Evolutionary conservation across 441 rosid species (phyloP), one percentile per base, ranked within the genome.

Genomic region (Gossypium schwendimanii): DNA sequence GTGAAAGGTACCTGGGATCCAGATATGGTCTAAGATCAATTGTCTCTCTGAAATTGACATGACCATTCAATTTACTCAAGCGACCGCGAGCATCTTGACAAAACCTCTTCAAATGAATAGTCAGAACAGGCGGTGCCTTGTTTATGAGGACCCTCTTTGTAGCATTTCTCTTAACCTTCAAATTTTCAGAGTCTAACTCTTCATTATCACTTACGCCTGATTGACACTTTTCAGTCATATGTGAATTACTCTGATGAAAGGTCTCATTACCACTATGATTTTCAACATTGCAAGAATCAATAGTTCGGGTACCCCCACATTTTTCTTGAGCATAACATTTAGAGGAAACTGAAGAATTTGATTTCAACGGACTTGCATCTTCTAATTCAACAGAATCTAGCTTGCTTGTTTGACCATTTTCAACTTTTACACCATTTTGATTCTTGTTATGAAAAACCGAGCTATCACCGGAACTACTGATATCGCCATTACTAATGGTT

Each of bases 1-100:
- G 57, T 60, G 63, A 60, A 36, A 24, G 54, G 75, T 86, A 95
- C 99, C 98, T 90, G 70, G 86, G 77, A 83, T 92, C 89, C 91
- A 91, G 76, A 55, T 81, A 95, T 4, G 91, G 93, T 74, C 83
- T 75, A 63, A 95, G 91, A 85, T 95, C 90, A 14, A 95, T 81
- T 28, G 65, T 45, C 63, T 89, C 98, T 73, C 87, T 71, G 74
- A 95, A 95, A 79, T 80, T 81, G 75, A 95, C 92, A 82, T 88
- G 94, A 52, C 99, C 99, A 53, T 84, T 91, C 83, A 95, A 82
- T 86, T 95, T 95, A 84, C 85, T 92, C 71, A 89, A 78, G 69
- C 96, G 91, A 74, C 99, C 99, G 12, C 92, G 97, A 52, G 82
- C 77, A 81, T 92, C 99, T 81, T 92, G 99, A 83, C 87, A 87